Base-by-base conservation (phyloP, 495 filamentous ascomycete genomes). In the Arthonia radiata region DNA sequence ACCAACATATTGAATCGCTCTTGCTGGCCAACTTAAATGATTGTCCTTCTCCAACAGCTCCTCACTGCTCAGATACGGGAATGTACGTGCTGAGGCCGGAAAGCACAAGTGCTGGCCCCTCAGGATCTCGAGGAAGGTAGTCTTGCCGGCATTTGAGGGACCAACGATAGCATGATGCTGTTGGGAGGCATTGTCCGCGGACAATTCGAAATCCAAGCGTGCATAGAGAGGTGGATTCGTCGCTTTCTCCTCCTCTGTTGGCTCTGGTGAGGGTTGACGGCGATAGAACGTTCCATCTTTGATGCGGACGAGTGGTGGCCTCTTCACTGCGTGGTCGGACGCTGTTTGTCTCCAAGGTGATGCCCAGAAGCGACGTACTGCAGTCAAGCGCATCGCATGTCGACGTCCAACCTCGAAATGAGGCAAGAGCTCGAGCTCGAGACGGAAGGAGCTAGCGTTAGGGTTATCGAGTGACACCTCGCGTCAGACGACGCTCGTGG, bases 1-100 rank as follows among this genome's bases (percentile, higher is more conserved):
- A 0, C 81, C 81, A 24, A 90, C 71, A 44, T 82, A 78, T 33
- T 70, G 67, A 27, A 92, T 70, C 0, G 79, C 78, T 33, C 57
- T 56, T 4, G 46, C 50, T 0, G 68, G 59, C 27, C 50, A 53
- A 13, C 68, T 55, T 17, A 75, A 40, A 5, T 47, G 41, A 13
- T 61, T 52, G 38, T 67, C 51, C 27, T 57, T 61, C 4, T 35
- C 27, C n/a, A 50, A 47, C 12, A 80, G 57, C 17, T 67, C 56
- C 16, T 69, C 55, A 6, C 61, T 58, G 10, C 61, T 55, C 3
- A 92, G 61, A 48, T 75, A 76, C 1, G 79, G 81, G 39, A 65
- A 82, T 4, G 63, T 62, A 23, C 78, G 63, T 2, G 77, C 72
- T 2, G 46, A 56, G 3, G 77, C 69, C 3, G 81, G 79, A 16